Conservation (phyloP, 2,329 filamentous ascomycete species). For the Pestalotiopsis sp. region DNA sequence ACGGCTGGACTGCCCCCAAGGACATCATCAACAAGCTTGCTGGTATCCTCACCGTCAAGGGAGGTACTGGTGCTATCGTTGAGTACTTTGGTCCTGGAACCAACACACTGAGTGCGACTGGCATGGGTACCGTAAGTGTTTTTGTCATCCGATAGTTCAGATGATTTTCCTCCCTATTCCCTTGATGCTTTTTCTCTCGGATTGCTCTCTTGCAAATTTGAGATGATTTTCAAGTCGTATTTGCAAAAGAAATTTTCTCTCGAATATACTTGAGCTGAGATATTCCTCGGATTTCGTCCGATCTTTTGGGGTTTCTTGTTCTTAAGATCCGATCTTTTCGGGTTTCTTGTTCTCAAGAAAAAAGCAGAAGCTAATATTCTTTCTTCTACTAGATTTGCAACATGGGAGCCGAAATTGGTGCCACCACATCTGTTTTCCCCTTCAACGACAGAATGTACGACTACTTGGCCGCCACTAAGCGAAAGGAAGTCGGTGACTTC, state of each 20-base stretch:
- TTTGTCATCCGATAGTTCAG: not conserved
- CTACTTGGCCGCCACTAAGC: slow-evolving; percentile 91
- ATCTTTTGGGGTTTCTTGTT: too few relatives aligned
- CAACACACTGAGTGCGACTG: slow-evolving; percentile 75
- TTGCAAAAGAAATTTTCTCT: too few relatives aligned
- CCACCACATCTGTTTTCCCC: slow-evolving; percentile 93
- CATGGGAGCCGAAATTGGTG: slow-evolving; percentile 66
- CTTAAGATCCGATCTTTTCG: not conserved
- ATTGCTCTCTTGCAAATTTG: not conserved
- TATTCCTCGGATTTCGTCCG: too few relatives aligned
- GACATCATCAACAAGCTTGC: slow-evolving; percentile 79
- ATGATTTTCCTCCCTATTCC: not conserved
- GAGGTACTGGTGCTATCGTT: slow-evolving; percentile 89
- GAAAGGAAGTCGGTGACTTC: slow-evolving; percentile 87
- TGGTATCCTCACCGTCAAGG: slow-evolving; percentile 96
- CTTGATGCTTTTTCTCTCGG: not conserved
- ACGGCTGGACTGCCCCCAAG: slow-evolving; percentile 92
- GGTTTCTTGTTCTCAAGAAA: too few relatives aligned
- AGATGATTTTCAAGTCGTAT: too few relatives aligned
- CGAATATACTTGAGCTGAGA: too few relatives aligned
- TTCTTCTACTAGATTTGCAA: slow-evolving; percentile 21
- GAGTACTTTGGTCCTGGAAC: slow-evolving; percentile 78
- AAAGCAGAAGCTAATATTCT: slow-evolving; percentile 18
- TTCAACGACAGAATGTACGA: slow-evolving; percentile 99
- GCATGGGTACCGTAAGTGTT: slow-evolving; percentile 76